Evolutionary conservation across 1,139 yeast species (phyloP).

Genomic region (Lodderomyces parapsilosis): DNA sequence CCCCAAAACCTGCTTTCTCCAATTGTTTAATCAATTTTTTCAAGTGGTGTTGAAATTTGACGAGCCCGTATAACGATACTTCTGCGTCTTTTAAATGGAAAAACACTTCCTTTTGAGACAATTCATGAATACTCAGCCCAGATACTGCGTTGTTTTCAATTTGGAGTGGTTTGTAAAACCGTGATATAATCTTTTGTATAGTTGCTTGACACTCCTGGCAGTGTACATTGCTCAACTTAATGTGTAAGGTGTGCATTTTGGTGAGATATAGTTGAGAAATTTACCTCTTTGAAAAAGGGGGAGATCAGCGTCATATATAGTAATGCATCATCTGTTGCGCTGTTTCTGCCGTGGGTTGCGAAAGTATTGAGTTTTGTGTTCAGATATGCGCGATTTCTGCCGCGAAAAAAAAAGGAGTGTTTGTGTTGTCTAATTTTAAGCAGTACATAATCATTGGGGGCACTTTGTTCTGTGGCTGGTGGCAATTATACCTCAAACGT

Average conservation of each 20-base stretch:
- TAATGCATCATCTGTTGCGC: no score
- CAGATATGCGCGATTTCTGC: no score
- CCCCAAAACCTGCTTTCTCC: constrained; percentile 29
- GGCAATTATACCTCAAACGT: no score
- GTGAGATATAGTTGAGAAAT: no score
- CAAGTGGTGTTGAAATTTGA: constrained; percentile 15
- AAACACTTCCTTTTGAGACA: constrained; percentile 12
- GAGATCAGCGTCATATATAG: no score
- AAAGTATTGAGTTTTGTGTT: no score
- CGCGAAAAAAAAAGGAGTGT: no score
- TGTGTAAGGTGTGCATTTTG: constrained; percentile 27
- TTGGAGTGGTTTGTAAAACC: constrained; percentile 14
- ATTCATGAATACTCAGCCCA: constrained; percentile 13
- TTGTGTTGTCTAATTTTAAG: no score
- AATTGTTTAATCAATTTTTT: constrained; percentile 26
- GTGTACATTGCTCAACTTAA: constrained; percentile 46
- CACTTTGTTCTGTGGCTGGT: no score
- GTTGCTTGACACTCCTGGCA: constrained; percentile 49
- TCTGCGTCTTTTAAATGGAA: constrained; percentile 19
- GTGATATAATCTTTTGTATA: constrained; percentile 21
- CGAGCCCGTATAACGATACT: constrained; percentile 21
- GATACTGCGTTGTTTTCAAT: constrained; percentile 24
- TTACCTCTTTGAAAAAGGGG: no score
- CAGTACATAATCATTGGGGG: no score
- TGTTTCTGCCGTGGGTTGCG: no score